A percentile compares a stretch with the other conserved stretches of the same genome.
phyloP scores from a whole-genome alignment of 225 moss, liverwort and hornwort species.

The Neckera pumila region DNA sequence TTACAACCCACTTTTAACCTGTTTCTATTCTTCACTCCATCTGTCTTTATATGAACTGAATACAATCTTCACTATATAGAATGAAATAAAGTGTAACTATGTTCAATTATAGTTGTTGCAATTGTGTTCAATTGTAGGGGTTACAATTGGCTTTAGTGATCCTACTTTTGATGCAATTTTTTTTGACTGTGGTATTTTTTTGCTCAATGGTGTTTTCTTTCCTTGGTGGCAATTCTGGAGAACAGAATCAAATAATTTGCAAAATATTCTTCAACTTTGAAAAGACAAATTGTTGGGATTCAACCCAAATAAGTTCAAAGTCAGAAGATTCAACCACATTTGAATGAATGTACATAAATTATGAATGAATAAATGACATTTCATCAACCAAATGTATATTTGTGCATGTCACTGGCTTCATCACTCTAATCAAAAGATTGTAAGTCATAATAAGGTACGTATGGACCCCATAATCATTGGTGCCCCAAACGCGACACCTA shows the following conservation, averaged over 20 bases:
- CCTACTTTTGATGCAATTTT: not conserved
- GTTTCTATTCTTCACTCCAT: not conserved
- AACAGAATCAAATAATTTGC: not conserved
- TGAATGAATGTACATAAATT: not conserved
- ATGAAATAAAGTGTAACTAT: not conserved
- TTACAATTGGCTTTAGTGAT: not conserved
- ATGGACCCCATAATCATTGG: not conserved
- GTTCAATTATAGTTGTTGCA: no score
- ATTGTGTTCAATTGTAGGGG: not conserved
- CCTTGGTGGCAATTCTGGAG: accelerated
- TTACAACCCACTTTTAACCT: not conserved
- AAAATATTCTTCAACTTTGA: not conserved
- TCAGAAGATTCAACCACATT: not conserved
- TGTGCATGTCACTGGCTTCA: not conserved
- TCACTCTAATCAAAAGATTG: not conserved
- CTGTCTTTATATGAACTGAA: not conserved
- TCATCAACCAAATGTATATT: not conserved
- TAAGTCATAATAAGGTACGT: not conserved
- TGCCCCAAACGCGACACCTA: not conserved
- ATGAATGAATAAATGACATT: not conserved
- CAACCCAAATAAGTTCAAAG: not conserved
- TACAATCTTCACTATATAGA: not conserved
- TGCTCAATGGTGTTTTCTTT: not conserved
- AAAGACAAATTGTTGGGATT: not conserved
- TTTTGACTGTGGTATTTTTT: not conserved